Evolutionary conservation across 495 filamentous ascomycete genomes (phyloP).

Genomic region (Apiosordaria backusii): DNA sequence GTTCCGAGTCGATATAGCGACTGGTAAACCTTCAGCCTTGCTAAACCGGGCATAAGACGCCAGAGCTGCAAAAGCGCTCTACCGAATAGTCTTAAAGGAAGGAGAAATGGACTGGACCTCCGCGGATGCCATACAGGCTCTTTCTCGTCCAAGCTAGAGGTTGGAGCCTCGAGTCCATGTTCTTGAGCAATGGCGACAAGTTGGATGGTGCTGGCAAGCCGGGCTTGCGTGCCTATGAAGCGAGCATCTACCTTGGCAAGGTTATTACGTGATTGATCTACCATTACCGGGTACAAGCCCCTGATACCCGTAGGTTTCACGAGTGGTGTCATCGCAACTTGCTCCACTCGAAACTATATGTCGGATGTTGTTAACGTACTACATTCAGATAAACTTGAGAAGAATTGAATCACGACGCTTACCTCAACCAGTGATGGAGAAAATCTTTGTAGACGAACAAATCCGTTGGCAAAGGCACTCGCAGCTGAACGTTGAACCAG

Average conservation of each 20-base stretch:
- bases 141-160: no score
- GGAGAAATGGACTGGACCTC: no score
- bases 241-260: slow-evolving; percentile 25
- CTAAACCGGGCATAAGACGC: no score
- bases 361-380: no score
- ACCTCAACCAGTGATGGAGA: slow-evolving; percentile 31
- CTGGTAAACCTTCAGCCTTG: no score
- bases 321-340: slow-evolving; percentile 15
- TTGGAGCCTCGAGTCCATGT: no score
- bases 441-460: slow-evolving; percentile 22
- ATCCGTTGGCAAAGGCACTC: slow-evolving; percentile 20
- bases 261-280: slow-evolving; percentile 28
- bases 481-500: slow-evolving; percentile 28
- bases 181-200: slow-evolving; percentile 23
- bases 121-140: no score
- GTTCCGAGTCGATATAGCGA: no score
- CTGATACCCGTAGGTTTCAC: slow-evolving; percentile 21
- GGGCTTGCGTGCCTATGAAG: slow-evolving; percentile 30
- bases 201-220: slow-evolving; percentile 25
- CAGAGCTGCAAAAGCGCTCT: no score
- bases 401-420: slow-evolving; percentile 1
- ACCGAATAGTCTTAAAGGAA: no score
- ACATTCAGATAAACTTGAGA: no score
- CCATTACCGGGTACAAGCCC: slow-evolving; percentile 25
- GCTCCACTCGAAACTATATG: slow-evolving; percentile 23